These are phyloP conservation scores for Boletus rex-veris DNA, from an alignment of 768 basidiomycete genomes.

Conservation along the genomic window DNA sequence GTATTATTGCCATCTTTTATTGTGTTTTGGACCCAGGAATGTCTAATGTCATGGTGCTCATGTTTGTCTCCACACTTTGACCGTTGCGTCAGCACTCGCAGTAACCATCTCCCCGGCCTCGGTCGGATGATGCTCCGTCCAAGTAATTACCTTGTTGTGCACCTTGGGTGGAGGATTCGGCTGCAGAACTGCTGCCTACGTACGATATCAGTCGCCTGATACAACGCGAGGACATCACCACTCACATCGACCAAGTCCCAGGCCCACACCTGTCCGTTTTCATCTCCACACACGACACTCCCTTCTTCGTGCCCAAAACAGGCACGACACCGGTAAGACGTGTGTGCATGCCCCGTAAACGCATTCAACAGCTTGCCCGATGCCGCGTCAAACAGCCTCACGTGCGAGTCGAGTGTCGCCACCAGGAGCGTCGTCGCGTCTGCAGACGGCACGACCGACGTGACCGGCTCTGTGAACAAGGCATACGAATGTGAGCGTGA, in stretches of 20 bases:
- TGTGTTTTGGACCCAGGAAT: background rate
- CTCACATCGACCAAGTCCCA: conserved; percentile 92
- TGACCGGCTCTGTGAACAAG: conserved; percentile 68
- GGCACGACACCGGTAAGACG: conserved; percentile 73
- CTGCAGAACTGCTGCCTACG: conserved; percentile 64
- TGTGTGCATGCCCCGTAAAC: conserved; percentile 73
- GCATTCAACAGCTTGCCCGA: conserved; percentile 84
- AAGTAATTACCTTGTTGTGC: conserved; percentile 83
- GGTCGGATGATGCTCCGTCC: conserved; percentile 87
- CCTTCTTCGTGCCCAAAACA: conserved; percentile 85
- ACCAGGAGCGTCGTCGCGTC: conserved; percentile 81
- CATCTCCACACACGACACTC: conserved; percentile 82
- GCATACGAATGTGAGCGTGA: background rate
- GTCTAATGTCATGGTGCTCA: conserved; percentile 6
- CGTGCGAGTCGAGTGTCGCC: conserved; percentile 77
- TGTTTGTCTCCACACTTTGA: conserved; percentile 79
- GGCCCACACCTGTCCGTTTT: conserved; percentile 82
- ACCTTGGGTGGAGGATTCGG: conserved; percentile 74
- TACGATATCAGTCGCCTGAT: conserved; percentile 1
- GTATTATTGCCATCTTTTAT: conserved; percentile 17
- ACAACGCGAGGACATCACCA: background rate
- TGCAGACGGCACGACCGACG: conserved; percentile 73
- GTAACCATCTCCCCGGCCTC: conserved; percentile 83
- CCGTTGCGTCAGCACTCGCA: conserved; percentile 86
- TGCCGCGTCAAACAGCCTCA: conserved; percentile 80